Conservation (phyloP, 306 rosid genomes). For the Lathyrus aphaca region DNA sequence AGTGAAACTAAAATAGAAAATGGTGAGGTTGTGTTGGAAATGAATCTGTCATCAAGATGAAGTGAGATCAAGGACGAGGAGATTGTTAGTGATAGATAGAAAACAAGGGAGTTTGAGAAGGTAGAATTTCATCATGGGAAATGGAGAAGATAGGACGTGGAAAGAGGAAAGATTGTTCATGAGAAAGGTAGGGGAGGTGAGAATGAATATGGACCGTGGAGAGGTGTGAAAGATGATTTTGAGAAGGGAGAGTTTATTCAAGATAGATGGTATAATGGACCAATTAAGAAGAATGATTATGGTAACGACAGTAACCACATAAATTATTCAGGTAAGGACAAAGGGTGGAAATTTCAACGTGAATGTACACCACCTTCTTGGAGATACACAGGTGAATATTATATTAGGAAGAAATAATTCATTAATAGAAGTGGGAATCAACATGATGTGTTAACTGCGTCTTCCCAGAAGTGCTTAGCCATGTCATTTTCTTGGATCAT, state of each 20-base stretch:
- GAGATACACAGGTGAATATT: constrained; percentile 62
- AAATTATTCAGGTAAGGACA: constrained; percentile 64
- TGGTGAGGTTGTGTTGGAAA: constrained; percentile 52
- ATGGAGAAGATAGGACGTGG: constrained; percentile 73
- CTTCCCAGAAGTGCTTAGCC: no score
- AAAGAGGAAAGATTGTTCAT: constrained; percentile 60
- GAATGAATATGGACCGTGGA: constrained; percentile 58
- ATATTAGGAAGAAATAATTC: constrained; percentile 67
- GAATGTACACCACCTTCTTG: constrained; percentile 74
- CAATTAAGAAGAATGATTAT: constrained; percentile 62
- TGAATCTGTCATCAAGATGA: constrained; percentile 32
- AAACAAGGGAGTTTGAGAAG: constrained; percentile 59
- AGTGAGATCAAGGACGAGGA: constrained; percentile 71
- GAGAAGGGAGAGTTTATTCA: constrained; percentile 90
- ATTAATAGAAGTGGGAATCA: constrained; percentile 63
- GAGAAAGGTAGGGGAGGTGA: constrained; percentile 65
- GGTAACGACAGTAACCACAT: constrained; percentile 55
- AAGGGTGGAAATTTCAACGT: constrained; percentile 62
- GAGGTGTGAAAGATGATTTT: constrained; percentile 63
- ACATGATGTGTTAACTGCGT: constrained; percentile 17
- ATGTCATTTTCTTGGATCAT: no score
- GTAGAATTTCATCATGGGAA: constrained; percentile 59
- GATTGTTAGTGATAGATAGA: constrained; percentile 51
- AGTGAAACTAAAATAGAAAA: constrained; percentile 55
- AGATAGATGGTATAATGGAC: constrained; percentile 86